phyloP scores from a whole-genome alignment of 768 basidiomycete genomes.

The Mycena crocata region DNA sequence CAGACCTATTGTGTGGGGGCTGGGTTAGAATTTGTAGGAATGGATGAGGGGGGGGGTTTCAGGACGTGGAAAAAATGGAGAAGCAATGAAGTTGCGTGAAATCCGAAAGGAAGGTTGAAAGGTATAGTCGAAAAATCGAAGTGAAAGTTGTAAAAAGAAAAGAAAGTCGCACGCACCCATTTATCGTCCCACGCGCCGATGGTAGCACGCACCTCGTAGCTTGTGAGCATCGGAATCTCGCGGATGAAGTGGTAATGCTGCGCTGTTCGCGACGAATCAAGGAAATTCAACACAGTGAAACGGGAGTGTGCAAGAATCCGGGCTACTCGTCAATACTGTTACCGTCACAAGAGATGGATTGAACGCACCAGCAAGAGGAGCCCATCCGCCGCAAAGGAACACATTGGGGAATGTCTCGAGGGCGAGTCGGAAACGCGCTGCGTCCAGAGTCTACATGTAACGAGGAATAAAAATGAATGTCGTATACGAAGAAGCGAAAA shows the following conservation, averaged over 20 bases:
- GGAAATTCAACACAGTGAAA: neutral
- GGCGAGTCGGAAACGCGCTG: slow-evolving; percentile 60
- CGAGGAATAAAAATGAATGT: neutral
- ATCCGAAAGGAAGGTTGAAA: neutral
- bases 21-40: too few relatives aligned
- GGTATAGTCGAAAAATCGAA: neutral
- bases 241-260: slow-evolving; percentile 60
- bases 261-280: slow-evolving; percentile 39
- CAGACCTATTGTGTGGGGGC: slow-evolving; percentile 61
- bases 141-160: neutral
- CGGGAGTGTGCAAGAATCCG: neutral
- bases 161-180: slow-evolving; percentile 54
- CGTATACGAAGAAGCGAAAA: neutral
- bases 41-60: too few relatives aligned
- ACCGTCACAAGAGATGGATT: too few relatives aligned
- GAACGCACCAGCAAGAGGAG: slow-evolving; percentile 59
- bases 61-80: neutral
- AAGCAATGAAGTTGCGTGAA: neutral
- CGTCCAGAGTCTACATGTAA: slow-evolving; percentile 59
- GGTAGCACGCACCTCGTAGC: slow-evolving; percentile 59
- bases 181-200: slow-evolving; percentile 66
- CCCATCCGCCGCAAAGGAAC: slow-evolving; percentile 69
- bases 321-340: too few relatives aligned
- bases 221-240: slow-evolving; percentile 60
- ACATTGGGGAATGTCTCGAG: slow-evolving; percentile 66